These are phyloP conservation scores for Apophysomyces elegans DNA, from an alignment of 371 early-diverging fungal species.

Conservation along the genomic window DNA sequence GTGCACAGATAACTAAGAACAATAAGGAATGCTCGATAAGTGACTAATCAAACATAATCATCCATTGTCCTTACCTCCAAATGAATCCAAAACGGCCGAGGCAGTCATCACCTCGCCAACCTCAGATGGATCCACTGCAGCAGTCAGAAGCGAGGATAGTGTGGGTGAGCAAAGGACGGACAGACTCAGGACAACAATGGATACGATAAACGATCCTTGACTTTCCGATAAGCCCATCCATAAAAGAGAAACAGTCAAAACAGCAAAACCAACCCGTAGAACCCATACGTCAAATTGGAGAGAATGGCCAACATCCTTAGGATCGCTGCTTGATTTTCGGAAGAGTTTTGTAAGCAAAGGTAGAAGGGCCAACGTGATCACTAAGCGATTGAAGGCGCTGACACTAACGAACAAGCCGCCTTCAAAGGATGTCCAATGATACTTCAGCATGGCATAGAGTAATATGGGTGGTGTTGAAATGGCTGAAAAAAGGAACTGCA, in stretches of 20 bases:
- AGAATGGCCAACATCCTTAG: not conserved
- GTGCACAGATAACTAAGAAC: constrained; percentile 34
- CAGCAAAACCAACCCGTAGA: constrained; percentile 41
- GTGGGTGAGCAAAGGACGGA: constrained; percentile 47
- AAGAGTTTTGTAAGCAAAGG: constrained; percentile 37
- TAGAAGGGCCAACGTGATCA: constrained; percentile 27
- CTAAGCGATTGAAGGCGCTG: constrained; percentile 21
- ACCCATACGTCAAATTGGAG: constrained; percentile 49
- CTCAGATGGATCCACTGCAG: constrained; percentile 48
- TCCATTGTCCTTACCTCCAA: constrained; percentile 40
- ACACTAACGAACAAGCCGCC: constrained; percentile 43
- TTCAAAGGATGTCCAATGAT: constrained; percentile 52
- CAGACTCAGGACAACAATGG: constrained; percentile 38
- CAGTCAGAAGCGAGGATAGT: constrained; percentile 45
- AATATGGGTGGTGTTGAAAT: constrained; percentile 37
- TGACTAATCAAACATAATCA: not conserved
- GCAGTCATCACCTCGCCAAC: constrained; percentile 57
- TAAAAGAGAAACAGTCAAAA: constrained; percentile 38
- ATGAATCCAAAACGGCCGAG: constrained; percentile 50
- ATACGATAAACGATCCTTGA: constrained; percentile 27
- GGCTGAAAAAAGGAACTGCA: constrained; percentile 32
- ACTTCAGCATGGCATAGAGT: constrained; percentile 51
- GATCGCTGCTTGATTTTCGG: constrained; percentile 1
- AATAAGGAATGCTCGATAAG: constrained; percentile 3
- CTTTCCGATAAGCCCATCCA: constrained; percentile 35